phyloP scores from a whole-genome alignment of 1,284 basidiomycete species.

The Rhodotorula sp. region DNA sequence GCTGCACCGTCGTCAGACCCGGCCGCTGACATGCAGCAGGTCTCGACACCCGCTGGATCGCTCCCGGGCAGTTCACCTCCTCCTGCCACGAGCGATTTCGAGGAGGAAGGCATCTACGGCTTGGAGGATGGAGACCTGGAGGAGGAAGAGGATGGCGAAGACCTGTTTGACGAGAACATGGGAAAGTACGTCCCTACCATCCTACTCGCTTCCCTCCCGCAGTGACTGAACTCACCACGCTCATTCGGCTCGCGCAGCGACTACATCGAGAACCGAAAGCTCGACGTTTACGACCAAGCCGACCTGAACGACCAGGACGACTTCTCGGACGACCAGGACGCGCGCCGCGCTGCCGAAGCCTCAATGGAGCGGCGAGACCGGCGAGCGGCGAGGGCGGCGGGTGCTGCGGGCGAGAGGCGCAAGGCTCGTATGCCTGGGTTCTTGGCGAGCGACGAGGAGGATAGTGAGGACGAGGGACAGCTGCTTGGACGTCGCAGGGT shows the following conservation, averaged over 20 bases:
- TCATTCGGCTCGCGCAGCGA: conserved; percentile 61
- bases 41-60: conserved; percentile 57
- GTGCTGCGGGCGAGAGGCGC: conserved; percentile 52
- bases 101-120: conserved; percentile 56
- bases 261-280: conserved; percentile 74
- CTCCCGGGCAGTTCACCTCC: conserved; percentile 79
- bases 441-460: conserved; percentile 52
- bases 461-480: conserved; percentile 51
- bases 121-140: conserved; percentile 58
- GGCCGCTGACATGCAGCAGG: conserved; percentile 18
- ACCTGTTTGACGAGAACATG: conserved; percentile 79
- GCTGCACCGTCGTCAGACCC: conserved; percentile 30
- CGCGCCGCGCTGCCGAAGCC: conserved; percentile 78
- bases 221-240: not conserved
- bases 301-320: conserved; percentile 84
- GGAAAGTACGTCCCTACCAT: conserved; percentile 62
- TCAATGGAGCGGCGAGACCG: conserved; percentile 87
- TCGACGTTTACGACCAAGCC: conserved; percentile 83
- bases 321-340: conserved; percentile 64
- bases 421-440: conserved; percentile 54
- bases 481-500: conserved; percentile 48
- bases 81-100: conserved; percentile 79
- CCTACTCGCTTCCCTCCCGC: conserved; percentile 1
- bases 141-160: conserved; percentile 70
- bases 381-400: conserved; percentile 61